A percentile compares a stretch with the other conserved stretches of the same genome.
Conservation (phyloP, 495 filamentous ascomycete genomes). For the Penicillium salamii region DNA sequence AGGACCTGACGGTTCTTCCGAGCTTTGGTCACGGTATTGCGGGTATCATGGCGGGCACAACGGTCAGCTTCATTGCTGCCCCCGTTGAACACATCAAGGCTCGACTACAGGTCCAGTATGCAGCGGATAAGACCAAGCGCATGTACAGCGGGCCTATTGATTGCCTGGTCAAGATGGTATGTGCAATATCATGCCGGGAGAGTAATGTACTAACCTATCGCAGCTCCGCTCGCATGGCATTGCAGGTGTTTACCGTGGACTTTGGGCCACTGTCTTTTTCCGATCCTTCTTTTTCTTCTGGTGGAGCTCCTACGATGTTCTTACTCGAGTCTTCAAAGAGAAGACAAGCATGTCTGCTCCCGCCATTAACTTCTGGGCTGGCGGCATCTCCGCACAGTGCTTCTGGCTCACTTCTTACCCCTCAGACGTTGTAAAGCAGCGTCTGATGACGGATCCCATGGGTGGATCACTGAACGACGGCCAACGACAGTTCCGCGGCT, state of each 20-base stretch:
- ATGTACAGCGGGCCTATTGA: slow-evolving; percentile 86
- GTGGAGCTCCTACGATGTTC: slow-evolving; percentile 90
- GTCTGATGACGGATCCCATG: slow-evolving; percentile 93
- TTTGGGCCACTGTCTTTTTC: slow-evolving; percentile 83
- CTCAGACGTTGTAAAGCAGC: slow-evolving; percentile 92
- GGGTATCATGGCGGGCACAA: slow-evolving; percentile 81
- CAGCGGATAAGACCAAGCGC: slow-evolving; percentile 66
- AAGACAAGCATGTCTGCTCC: slow-evolving; percentile 72
- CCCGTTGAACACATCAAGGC: slow-evolving; percentile 97
- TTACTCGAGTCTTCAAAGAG: slow-evolving; percentile 63
- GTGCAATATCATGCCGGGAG: slow-evolving; percentile 5
- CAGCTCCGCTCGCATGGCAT: slow-evolving; percentile 64
- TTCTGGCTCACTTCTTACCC: slow-evolving; percentile 95
- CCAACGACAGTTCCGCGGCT: slow-evolving; percentile 64
- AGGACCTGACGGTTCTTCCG: slow-evolving; percentile 56
- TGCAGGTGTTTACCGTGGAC: slow-evolving; percentile 76
- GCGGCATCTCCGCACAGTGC: slow-evolving; percentile 84
- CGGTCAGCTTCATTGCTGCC: slow-evolving; percentile 87
- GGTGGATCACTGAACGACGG: slow-evolving; percentile 69
- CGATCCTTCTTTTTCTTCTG: slow-evolving; percentile 94
- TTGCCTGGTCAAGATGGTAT: slow-evolving; percentile 67
- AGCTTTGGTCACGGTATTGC: slow-evolving; percentile 80
- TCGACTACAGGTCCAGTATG: slow-evolving; percentile 88
- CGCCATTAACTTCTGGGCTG: slow-evolving; percentile 94
- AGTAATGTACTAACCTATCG: not conserved